Evolutionary conservation across 2,329 filamentous ascomycete species (phyloP).

Genomic region (Nothophaeocryptopus gaeumannii): DNA sequence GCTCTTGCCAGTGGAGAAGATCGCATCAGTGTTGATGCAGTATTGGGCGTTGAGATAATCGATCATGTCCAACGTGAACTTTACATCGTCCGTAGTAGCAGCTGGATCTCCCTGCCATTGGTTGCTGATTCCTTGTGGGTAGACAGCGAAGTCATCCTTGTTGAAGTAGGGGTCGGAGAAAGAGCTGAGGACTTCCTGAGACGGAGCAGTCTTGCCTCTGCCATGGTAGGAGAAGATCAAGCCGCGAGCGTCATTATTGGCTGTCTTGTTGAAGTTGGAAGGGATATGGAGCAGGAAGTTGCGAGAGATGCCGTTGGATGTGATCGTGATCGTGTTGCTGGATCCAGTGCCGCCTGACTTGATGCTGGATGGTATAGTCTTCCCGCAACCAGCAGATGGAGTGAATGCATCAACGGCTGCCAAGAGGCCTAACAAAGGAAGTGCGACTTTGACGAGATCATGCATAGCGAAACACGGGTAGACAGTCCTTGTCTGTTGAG

Average conservation of each 20-base stretch:
- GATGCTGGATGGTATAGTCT: conserved; percentile 16
- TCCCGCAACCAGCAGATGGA: conserved; percentile 27
- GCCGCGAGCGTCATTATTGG: conserved; percentile 34
- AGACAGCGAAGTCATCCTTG: conserved; percentile 44
- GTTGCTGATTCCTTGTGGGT: conserved; percentile 41
- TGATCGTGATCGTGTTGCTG: conserved; percentile 24
- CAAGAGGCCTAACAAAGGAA: conserved; percentile 1
- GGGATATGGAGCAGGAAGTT: conserved; percentile 42
- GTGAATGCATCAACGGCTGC: conserved; percentile 5
- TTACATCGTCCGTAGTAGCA: conserved; percentile 40
- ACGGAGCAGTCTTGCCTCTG: conserved; percentile 35
- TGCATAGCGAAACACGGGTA: too few species aligned
- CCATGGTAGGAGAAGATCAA: conserved; percentile 51
- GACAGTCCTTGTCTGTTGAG: too few species aligned
- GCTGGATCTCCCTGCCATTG: conserved; percentile 45
- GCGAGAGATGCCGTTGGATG: conserved; percentile 25
- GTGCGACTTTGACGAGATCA: not conserved
- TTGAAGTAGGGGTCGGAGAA: conserved; percentile 48
- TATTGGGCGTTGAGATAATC: conserved; percentile 38
- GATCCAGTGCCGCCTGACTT: conserved; percentile 20
- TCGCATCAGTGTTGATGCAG: conserved; percentile 44
- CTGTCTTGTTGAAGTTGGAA: conserved; percentile 36
- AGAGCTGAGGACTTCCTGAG: conserved; percentile 42
- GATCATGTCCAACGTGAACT: conserved; percentile 45
- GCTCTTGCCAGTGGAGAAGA: conserved; percentile 51